Percentiles rank a stretch among this genome's conserved stretches.
Conservation (phyloP, 23 red algal genomes). For the Gracilaria vermiculophylla region DNA sequence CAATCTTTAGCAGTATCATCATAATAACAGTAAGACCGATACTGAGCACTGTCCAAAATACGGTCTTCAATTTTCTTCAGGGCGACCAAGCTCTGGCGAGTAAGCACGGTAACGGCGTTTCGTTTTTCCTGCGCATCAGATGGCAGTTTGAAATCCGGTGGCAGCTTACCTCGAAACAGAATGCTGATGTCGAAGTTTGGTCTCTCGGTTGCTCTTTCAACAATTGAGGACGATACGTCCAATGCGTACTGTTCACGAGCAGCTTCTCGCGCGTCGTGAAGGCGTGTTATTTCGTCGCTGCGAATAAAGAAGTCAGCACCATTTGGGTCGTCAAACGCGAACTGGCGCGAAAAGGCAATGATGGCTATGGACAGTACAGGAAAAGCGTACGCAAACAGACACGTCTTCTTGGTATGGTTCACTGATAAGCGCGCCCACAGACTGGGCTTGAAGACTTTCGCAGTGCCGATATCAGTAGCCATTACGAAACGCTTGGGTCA, state of each 20-base stretch:
- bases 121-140: background rate
- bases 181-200: background rate
- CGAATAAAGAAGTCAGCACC: constrained; percentile 53
- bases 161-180: constrained; percentile 37
- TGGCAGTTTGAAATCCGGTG: background rate
- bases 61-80: constrained; percentile 36
- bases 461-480: background rate
- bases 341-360: constrained; percentile 14
- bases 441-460: background rate
- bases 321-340: constrained; percentile 25
- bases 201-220: background rate
- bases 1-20: constrained; percentile 21
- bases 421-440: constrained; percentile 28
- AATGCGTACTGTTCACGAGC: constrained; percentile 40
- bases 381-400: constrained; percentile 9
- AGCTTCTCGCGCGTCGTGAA: constrained; percentile 38
- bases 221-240: background rate
- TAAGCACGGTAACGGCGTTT: constrained; percentile 15
- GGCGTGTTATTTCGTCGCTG: constrained; percentile 25
- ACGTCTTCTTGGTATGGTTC: constrained; percentile 60
- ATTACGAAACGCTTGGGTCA: background rate
- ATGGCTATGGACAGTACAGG: constrained; percentile 28
- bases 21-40: constrained; percentile 4
- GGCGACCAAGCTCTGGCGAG: background rate
- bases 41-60: background rate